A percentile compares a stretch with the other conserved stretches of the same genome.
Evolutionary conservation across 2,329 filamentous ascomycete genomes (phyloP).

Genomic region (Bipolaris bicolor): DNA sequence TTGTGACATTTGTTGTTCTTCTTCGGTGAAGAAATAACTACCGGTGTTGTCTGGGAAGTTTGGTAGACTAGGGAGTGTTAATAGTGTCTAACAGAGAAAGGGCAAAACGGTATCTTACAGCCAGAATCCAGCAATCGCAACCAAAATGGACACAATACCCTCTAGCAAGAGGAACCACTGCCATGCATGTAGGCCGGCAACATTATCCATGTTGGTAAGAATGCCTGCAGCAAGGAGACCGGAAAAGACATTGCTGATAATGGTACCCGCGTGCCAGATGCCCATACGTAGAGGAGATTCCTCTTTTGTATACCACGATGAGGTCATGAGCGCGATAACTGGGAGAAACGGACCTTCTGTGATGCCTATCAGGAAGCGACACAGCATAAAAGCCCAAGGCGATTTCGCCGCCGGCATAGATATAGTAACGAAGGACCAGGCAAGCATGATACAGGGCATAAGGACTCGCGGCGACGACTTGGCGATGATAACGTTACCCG

Average conservation of each 20-base stretch:
- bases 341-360: constrained; percentile 51
- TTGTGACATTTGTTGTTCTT: constrained; percentile 27
- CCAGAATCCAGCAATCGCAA: constrained; percentile 45
- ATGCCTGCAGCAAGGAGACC: constrained; percentile 55
- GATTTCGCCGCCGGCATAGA: constrained; percentile 51
- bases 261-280: constrained; percentile 56
- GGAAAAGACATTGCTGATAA: constrained; percentile 55
- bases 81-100: too few relatives aligned
- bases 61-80: constrained; percentile 33
- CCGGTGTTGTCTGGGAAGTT: constrained; percentile 25
- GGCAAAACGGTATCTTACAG: constrained; percentile 13
- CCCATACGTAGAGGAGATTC: constrained; percentile 55
- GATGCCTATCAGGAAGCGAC: constrained; percentile 49
- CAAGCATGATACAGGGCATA: constrained; percentile 50
- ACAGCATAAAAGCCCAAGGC: constrained; percentile 43
- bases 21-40: constrained; percentile 13
- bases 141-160: constrained; percentile 58
- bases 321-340: constrained; percentile 47
- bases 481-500: constrained; percentile 56
- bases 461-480: constrained; percentile 44
- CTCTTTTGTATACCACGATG: constrained; percentile 56
- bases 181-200: constrained; percentile 45
- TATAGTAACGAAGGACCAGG: constrained; percentile 52
- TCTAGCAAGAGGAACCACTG: constrained; percentile 61
- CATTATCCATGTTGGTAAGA: constrained; percentile 54